Evolutionary conservation across 306 rosid genomes (phyloP).

Genomic region (Luffa acutangula): DNA sequence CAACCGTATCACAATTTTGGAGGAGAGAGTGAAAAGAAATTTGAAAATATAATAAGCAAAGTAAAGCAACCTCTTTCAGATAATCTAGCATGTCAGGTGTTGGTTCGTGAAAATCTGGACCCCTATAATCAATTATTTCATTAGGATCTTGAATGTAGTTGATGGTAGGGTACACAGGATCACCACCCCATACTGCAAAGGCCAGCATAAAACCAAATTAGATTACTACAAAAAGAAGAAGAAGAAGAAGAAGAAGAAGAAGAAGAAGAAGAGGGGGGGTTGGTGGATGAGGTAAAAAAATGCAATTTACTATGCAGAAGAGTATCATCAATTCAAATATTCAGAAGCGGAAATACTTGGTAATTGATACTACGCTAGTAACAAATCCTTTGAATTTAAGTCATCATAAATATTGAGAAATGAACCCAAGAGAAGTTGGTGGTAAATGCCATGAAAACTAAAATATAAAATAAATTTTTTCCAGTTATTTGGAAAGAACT

Average conservation of each 20-base stretch:
- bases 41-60: not conserved
- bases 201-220: constrained; percentile 16
- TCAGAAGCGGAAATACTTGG: not conserved
- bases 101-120: constrained; percentile 89
- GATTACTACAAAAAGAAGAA: not conserved
- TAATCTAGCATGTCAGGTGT: constrained; percentile 68
- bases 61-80: constrained; percentile 64
- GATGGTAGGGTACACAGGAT: constrained; percentile 95
- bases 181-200: constrained; percentile 97
- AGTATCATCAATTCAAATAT: not conserved
- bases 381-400: not conserved
- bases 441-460: not conserved
- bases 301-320: not conserved
- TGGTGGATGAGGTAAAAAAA: not conserved
- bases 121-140: constrained; percentile 75
- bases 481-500: not conserved
- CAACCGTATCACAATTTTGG: not conserved
- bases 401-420: not conserved
- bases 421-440: not conserved
- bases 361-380: not conserved
- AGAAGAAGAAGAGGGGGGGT: not conserved
- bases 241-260: not conserved
- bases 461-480: not conserved
- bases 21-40: not conserved
- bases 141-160: constrained; percentile 95